phyloP scores from a whole-genome alignment of 768 basidiomycete species.

The Cyathus striatus region DNA sequence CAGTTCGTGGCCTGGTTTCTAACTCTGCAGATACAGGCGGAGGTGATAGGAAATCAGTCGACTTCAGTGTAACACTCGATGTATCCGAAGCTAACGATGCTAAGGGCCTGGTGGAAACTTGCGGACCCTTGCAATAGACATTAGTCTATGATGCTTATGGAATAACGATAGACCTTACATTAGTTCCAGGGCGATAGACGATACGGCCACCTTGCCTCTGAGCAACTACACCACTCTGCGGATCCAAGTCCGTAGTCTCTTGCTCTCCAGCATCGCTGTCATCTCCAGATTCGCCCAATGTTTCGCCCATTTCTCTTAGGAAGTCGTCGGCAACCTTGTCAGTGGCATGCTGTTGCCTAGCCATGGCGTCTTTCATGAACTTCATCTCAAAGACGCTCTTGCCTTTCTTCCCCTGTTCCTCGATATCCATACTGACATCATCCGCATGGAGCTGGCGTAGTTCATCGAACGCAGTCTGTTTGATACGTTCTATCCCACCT shows the following conservation, averaged over 20 bases:
- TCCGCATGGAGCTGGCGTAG: slow-evolving; percentile 45
- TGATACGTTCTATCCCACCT: slow-evolving; percentile 50
- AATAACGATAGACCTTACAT: no score
- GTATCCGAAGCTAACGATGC: slow-evolving; percentile 43
- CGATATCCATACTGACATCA: slow-evolving; percentile 17
- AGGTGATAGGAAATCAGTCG: slow-evolving; percentile 42
- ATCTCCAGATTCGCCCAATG: slow-evolving; percentile 16
- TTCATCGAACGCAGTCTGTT: slow-evolving; percentile 73
- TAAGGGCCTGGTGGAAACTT: no score
- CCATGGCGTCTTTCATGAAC: slow-evolving; percentile 94
- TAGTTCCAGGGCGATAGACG: slow-evolving; percentile 50
- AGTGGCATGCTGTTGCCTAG: slow-evolving; percentile 52
- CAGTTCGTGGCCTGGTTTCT: slow-evolving; percentile 6
- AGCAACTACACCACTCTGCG: slow-evolving; percentile 33
- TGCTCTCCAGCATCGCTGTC: slow-evolving; percentile 23
- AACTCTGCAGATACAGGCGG: slow-evolving; percentile 24
- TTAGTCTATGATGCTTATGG: no score
- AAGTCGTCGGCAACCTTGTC: slow-evolving; percentile 70
- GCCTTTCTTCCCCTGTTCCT: slow-evolving; percentile 29
- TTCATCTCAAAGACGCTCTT: slow-evolving; percentile 93
- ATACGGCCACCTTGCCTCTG: slow-evolving; percentile 67
- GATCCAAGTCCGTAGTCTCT: slow-evolving; percentile 12
- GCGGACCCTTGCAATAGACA: no score
- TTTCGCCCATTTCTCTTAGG: slow-evolving; percentile 58
- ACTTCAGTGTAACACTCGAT: slow-evolving; percentile 66